These are phyloP conservation scores for Solanum appendiculatum DNA, from an alignment of 257 asterid species.

Conservation along the genomic window DNA sequence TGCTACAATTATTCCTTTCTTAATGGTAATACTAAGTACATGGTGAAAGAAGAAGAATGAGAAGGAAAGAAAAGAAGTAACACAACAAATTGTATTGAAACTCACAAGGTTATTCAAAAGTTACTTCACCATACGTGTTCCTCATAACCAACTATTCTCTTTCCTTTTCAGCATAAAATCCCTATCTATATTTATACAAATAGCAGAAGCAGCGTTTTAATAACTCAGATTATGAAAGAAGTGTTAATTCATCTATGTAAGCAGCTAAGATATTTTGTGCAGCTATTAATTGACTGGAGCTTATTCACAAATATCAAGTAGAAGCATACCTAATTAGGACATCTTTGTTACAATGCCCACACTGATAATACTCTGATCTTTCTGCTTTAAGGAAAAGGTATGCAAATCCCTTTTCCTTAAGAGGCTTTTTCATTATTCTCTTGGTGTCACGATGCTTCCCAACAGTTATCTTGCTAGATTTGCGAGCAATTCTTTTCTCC, in stretches of 20 bases:
- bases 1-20: neutral
- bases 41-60: neutral
- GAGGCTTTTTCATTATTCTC: conserved; percentile 18
- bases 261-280: neutral
- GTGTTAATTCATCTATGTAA: neutral
- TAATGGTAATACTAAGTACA: neutral
- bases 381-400: conserved; percentile 80
- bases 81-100: neutral
- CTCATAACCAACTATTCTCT: neutral
- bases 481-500: conserved; percentile 77
- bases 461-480: conserved; percentile 36
- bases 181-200: neutral
- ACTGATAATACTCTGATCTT: conserved; percentile 40
- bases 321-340: conserved; percentile 56
- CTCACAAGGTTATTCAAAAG: neutral
- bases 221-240: neutral
- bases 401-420: conserved; percentile 53
- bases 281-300: neutral
- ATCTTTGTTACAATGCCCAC: conserved; percentile 74
- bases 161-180: neutral
- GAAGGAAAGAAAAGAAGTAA: neutral
- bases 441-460: conserved; percentile 32
- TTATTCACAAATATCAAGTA: neutral
- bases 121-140: neutral
- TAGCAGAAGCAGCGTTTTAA: neutral